Conservation (phyloP, 2,329 filamentous ascomycete genomes). For the Metarhizium humberi region DNA sequence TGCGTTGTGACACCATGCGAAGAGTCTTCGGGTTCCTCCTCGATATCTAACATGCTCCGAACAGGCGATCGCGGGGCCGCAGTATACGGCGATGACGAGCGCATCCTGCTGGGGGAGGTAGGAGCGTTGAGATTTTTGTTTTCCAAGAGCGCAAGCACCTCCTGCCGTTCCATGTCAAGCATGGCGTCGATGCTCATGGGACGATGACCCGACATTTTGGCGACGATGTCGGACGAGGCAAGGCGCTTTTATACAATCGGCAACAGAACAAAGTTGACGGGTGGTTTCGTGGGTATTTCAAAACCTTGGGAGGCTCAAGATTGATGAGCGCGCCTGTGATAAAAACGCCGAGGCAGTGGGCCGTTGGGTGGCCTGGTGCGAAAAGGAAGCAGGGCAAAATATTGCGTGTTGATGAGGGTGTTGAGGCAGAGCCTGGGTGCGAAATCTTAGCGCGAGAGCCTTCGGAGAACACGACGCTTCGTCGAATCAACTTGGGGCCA, state of each 20-base stretch:
- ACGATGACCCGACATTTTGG: constrained; percentile 25
- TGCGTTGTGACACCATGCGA: constrained; percentile 27
- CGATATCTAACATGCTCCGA: constrained; percentile 57
- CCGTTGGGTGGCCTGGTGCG: background rate
- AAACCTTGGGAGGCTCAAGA: background rate
- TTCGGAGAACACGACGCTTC: constrained; percentile 3
- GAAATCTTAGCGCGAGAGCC: background rate
- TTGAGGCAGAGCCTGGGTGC: background rate
- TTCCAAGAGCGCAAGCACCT: constrained; percentile 62
- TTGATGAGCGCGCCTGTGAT: background rate
- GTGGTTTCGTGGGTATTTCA: background rate
- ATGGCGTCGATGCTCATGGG: constrained; percentile 69
- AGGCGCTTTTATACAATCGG: background rate
- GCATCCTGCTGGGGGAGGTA: constrained; percentile 25
- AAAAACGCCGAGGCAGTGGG: background rate
- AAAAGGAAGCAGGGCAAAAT: background rate
- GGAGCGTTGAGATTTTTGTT: constrained; percentile 26
- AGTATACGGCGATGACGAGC: constrained; percentile 44
- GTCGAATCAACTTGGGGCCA: constrained; percentile 1
- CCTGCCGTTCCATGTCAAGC: constrained; percentile 67
- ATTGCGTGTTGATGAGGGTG: background rate
- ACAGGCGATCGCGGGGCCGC: constrained; percentile 55
- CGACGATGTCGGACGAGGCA: background rate
- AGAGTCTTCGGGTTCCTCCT: constrained; percentile 22
- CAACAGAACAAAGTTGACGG: background rate